phyloP scores from a whole-genome alignment of 2,329 filamentous ascomycete species.

The Tolypocladium album region DNA sequence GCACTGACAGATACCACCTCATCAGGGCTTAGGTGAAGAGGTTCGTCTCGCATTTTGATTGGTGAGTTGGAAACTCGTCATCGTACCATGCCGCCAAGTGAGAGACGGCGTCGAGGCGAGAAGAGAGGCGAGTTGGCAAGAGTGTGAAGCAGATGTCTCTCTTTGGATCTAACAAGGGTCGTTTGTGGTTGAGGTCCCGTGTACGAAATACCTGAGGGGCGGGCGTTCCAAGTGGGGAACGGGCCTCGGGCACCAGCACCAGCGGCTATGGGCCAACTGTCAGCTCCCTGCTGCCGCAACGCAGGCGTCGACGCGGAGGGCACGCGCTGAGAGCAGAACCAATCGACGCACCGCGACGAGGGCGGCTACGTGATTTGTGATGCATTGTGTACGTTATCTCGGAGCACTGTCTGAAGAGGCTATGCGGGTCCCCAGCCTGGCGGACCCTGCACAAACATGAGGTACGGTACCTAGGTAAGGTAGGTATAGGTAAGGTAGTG shows the following conservation, averaged over 20 bases:
- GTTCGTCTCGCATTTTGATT: conserved; percentile 8
- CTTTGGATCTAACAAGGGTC: background rate
- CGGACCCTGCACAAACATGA: no score
- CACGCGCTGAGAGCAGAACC: no score
- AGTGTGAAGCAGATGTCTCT: background rate
- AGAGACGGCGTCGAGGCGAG: background rate
- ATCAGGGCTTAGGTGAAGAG: conserved; percentile 9
- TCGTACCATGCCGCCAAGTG: background rate
- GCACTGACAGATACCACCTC: conserved; percentile 14
- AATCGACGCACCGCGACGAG: background rate
- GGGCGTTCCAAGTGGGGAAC: background rate
- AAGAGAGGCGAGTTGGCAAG: background rate
- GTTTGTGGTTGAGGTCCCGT: background rate
- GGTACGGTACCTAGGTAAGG: no score
- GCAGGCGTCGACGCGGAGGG: background rate
- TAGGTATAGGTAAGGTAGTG: no score
- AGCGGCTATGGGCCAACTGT: background rate
- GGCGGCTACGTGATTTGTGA: background rate
- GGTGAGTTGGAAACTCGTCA: background rate
- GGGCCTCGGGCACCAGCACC: background rate
- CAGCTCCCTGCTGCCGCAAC: background rate
- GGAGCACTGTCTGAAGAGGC: background rate
- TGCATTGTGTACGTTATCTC: background rate
- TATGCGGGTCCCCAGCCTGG: background rate
- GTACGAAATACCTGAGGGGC: background rate